Percentiles rank a stretch among this genome's conserved stretches.
phyloP scores from a whole-genome alignment of 495 filamentous ascomycete genomes.

The Halenospora varia region DNA sequence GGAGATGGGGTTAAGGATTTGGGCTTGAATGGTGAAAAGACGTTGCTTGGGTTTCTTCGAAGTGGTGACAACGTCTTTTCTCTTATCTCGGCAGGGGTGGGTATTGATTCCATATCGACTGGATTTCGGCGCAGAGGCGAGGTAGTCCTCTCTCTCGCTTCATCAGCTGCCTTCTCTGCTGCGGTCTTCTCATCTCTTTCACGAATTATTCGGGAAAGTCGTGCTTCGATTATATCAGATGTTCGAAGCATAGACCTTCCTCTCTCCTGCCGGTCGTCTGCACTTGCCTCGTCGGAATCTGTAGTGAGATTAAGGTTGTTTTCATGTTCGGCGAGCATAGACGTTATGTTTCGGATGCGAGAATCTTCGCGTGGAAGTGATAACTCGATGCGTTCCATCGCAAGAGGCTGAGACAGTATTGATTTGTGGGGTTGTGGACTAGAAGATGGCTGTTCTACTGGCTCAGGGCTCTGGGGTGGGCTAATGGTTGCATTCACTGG shows the following conservation, averaged over 20 bases:
- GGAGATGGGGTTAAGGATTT: slow-evolving; percentile 1
- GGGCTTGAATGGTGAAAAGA: background rate
- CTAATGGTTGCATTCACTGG: background rate
- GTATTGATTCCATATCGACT: background rate
- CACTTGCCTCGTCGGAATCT: background rate
- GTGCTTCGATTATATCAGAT: slow-evolving; percentile 8
- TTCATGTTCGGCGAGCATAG: slow-evolving; percentile 2
- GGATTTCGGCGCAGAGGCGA: background rate
- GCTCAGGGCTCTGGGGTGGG: background rate
- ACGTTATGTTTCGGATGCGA: slow-evolving; percentile 5
- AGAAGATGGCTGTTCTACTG: background rate
- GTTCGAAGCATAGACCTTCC: slow-evolving; percentile 11
- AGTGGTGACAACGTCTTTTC: slow-evolving; percentile 8
- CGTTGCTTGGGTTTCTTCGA: background rate
- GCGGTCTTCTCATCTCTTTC: background rate
- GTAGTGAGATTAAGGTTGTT: background rate
- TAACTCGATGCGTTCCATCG: background rate
- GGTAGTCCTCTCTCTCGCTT: background rate
- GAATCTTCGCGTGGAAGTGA: background rate
- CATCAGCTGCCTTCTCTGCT: background rate
- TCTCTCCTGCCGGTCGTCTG: background rate
- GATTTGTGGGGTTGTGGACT: background rate
- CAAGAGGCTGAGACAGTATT: background rate
- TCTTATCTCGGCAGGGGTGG: background rate
- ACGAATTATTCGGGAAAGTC: background rate